These are phyloP conservation scores for Penicillium crustosum DNA, from an alignment of 2,329 filamentous ascomycete genomes.

Conservation along the genomic window DNA sequence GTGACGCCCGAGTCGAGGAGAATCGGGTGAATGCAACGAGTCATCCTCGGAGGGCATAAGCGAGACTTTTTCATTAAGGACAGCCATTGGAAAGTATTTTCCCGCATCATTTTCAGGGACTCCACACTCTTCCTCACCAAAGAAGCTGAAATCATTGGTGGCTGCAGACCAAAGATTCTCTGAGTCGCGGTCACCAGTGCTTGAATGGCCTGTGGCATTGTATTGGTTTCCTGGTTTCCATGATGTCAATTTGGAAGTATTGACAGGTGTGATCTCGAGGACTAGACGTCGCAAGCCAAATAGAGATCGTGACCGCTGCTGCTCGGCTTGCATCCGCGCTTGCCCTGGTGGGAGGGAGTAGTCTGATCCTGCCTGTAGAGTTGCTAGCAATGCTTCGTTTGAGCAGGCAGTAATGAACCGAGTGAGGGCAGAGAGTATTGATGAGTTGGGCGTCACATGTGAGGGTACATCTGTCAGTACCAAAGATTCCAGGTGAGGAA, in stretches of 20 bases:
- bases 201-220: slow-evolving; percentile 52
- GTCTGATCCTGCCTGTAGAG: slow-evolving; percentile 54
- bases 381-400: slow-evolving; percentile 55
- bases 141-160: slow-evolving; percentile 61
- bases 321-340: slow-evolving; percentile 50
- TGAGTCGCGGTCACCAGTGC: slow-evolving; percentile 59
- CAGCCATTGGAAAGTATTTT: slow-evolving; percentile 46
- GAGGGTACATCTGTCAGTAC: slow-evolving; percentile 58
- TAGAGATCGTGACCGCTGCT: slow-evolving; percentile 50
- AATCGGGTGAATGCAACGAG: slow-evolving; percentile 18
- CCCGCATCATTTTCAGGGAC: slow-evolving; percentile 48
- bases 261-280: slow-evolving; percentile 52
- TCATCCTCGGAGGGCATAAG: slow-evolving; percentile 38
- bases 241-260: slow-evolving; percentile 24
- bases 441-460: slow-evolving; percentile 42
- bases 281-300: slow-evolving; percentile 59
- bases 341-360: slow-evolving; percentile 61
- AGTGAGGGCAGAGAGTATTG: slow-evolving; percentile 48
- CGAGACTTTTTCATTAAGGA: slow-evolving; percentile 46
- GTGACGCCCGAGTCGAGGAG: slow-evolving; percentile 11
- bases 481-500: slow-evolving; percentile 56
- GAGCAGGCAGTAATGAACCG: slow-evolving; percentile 59
- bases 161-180: slow-evolving; percentile 62
- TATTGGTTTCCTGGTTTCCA: slow-evolving; percentile 49
- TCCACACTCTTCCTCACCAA: slow-evolving; percentile 57